Base-by-base conservation (phyloP, 2,329 filamentous ascomycete species). In the Alternaria incomplexa region DNA sequence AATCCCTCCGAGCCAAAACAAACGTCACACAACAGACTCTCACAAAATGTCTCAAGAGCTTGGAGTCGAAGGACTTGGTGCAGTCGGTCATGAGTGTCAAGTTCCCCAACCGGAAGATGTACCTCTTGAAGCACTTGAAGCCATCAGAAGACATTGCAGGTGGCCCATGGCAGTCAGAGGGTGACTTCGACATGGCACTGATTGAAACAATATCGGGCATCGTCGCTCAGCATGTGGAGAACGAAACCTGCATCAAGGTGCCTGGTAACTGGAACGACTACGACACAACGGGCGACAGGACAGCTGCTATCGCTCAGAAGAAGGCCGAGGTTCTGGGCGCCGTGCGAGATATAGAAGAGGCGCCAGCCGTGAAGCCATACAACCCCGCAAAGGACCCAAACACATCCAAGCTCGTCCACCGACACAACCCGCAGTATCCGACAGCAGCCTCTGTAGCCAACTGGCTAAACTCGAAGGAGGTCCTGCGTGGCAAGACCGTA, bases 111-210 rank as follows among this genome's bases (percentile, higher is more conserved):
- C 91, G 96, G 77, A 97, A 97, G 82, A 97, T 97, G 87, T 99
- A 96, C 85, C 97, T 99, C 86, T 90, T 97, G 75, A 89, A 90
- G 57, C 90, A 90, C 66, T 87, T 99, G 64, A 88, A 89, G 11
- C 95, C 96, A 0, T 93, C 91, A 57, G 94, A 97, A 65, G 91
- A 96, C 65, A 92, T 96, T 50, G 97, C 93, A 0, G 96, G 96
- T 51, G 96, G 96, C 2, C 91, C 93, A 9, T 99, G 95, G 93
- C 97, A 96, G 79, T 94, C 92, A 8, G 93, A 97, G 66, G 92
- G 93, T 56, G 91, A 94, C 68, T 86, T 98, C 12, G 96, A 99
- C 80, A 90, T 92, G 67, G 91, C 91, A 62, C 93, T 99, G 77
- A 94, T 98, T 72, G 89, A 92, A 60, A 88, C 89, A 45, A 84